Conservation (phyloP, 257 asterid genomes). For the Nicotiana tabacum region DNA sequence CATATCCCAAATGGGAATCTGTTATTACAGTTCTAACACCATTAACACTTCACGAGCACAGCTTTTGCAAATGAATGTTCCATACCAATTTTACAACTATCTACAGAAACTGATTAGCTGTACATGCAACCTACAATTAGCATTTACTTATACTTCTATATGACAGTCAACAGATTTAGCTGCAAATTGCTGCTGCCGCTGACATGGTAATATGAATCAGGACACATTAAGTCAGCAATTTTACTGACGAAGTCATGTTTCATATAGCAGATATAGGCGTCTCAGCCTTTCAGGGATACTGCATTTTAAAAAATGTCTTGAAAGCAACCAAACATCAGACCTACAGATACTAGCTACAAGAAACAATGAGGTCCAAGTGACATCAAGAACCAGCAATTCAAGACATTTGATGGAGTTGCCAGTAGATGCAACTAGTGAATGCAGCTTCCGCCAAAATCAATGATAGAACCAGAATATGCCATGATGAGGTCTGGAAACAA, state of each 20-base stretch:
- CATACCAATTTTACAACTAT: not conserved
- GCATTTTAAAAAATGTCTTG: not conserved
- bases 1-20: constrained; percentile 20
- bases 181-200: not conserved
- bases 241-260: not conserved
- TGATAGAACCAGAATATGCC: not conserved
- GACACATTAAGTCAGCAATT: not conserved
- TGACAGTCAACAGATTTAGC: not conserved
- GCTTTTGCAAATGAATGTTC: not conserved
- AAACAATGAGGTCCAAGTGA: not conserved
- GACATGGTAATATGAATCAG: not conserved
- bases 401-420: not conserved
- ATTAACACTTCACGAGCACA: constrained; percentile 3
- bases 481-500: constrained; percentile 1
- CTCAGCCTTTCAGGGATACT: constrained; percentile 6
- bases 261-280: not conserved
- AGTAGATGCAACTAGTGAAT: not conserved
- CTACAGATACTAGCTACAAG: constrained; percentile 1
- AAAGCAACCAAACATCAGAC: not conserved
- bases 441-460: not conserved
- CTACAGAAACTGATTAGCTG: not conserved
- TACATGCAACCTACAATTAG: not conserved
- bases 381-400: constrained; percentile 2
- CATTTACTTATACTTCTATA: not conserved
- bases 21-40: not conserved